Conservation (phyloP, 1,284 basidiomycete genomes). For the Cryptococcus sp. region DNA sequence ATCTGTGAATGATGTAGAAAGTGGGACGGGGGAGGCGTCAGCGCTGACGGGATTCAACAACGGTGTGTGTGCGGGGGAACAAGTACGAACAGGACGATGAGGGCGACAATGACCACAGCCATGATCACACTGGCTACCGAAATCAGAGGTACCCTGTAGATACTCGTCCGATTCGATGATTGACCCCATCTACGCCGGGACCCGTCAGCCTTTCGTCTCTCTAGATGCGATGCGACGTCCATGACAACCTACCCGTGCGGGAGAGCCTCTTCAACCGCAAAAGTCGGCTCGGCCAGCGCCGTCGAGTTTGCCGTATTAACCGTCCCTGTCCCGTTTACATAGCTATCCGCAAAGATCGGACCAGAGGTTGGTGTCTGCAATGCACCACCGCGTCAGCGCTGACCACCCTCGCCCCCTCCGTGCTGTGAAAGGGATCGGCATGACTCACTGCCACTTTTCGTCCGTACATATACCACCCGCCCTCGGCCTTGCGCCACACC, state of each 20-base stretch:
- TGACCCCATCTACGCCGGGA: slow-evolving; percentile 35
- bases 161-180: slow-evolving; percentile 31
- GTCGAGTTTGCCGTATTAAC: neutral
- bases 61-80: too few relatives aligned
- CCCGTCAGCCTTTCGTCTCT: neutral
- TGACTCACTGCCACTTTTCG: slow-evolving; percentile 22
- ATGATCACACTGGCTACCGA: slow-evolving; percentile 44
- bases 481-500: slow-evolving; percentile 28
- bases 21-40: neutral
- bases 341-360: slow-evolving; percentile 6
- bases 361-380: neutral
- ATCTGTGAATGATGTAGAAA: slow-evolving; percentile 15
- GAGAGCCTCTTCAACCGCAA: slow-evolving; percentile 26
- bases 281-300: slow-evolving; percentile 9
- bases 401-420: neutral
- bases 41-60: too few relatives aligned
- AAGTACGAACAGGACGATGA: slow-evolving; percentile 41
- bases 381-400: neutral
- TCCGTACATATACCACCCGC: slow-evolving; percentile 39
- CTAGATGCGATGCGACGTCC: neutral
- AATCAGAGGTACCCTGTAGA: slow-evolving; percentile 48
- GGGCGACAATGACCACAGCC: slow-evolving; percentile 39
- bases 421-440: neutral
- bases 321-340: slow-evolving; percentile 9
- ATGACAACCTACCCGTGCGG: slow-evolving; percentile 21